These are phyloP conservation scores for Solanum stenotomum DNA, from an alignment of 257 asterid genomes.

Conservation along the genomic window DNA sequence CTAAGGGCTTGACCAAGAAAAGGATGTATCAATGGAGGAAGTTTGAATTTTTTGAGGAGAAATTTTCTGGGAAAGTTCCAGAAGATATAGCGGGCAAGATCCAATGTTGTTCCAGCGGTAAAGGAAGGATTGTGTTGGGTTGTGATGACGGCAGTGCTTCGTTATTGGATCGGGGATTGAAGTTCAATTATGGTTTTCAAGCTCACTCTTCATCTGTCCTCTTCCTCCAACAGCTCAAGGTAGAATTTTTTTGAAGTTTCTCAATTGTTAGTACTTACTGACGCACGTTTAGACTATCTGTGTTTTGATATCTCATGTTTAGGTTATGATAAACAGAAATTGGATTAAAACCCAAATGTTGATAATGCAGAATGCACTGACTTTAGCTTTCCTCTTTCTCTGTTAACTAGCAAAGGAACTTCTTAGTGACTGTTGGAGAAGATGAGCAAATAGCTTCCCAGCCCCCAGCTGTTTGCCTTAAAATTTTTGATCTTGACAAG, in stretches of 20 bases:
- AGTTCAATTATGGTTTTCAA: slow-evolving; percentile 59
- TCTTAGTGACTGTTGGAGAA: slow-evolving; percentile 80
- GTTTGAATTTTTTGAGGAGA: slow-evolving; percentile 93
- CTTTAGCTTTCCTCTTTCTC: neutral
- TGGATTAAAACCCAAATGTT: neutral
- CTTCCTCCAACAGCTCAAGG: slow-evolving; percentile 96
- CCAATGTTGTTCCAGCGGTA: slow-evolving; percentile 74
- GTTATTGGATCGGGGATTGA: slow-evolving; percentile 71
- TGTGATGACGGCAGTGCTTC: slow-evolving; percentile 67
- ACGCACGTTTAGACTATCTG: neutral
- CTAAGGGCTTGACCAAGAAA: neutral
- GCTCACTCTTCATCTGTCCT: slow-evolving; percentile 84
- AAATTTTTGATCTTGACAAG: slow-evolving; percentile 86
- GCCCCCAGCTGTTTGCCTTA: slow-evolving; percentile 55
- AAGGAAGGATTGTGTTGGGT: slow-evolving; percentile 74
- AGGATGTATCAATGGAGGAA: slow-evolving; percentile 93
- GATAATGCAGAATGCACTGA: neutral
- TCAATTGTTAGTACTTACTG: neutral
- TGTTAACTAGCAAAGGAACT: slow-evolving; percentile 75
- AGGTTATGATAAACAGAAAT: neutral
- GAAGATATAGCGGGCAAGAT: slow-evolving; percentile 56
- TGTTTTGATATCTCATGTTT: neutral
- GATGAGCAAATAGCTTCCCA: slow-evolving; percentile 76
- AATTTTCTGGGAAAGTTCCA: slow-evolving; percentile 38
- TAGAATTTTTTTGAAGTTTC: neutral